Percentiles rank a stretch among this genome's conserved stretches.
These are phyloP conservation scores for Plantago coronopus DNA, from an alignment of 305 asterid genomes.

Conservation along the genomic window DNA sequence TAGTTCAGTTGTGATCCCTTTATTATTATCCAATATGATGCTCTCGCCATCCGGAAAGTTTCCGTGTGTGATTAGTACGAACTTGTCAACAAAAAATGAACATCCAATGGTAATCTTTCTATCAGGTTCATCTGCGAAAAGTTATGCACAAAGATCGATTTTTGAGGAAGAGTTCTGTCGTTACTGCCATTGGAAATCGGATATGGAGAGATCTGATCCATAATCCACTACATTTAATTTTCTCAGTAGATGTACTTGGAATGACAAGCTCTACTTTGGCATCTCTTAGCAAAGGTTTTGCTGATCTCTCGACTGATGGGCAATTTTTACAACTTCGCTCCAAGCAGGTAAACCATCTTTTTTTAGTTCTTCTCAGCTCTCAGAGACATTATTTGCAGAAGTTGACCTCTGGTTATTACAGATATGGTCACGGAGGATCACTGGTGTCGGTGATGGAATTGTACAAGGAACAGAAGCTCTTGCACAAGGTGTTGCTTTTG, in stretches of 20 bases:
- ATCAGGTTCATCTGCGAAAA: conserved; percentile 87
- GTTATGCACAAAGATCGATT: conserved; percentile 81
- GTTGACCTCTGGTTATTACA: conserved; percentile 25
- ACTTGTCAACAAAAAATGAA: conserved; percentile 15
- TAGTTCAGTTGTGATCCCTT: not conserved
- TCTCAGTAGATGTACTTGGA: conserved; percentile 94
- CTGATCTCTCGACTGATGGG: conserved; percentile 98
- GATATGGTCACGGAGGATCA: conserved; percentile 95
- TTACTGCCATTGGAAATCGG: conserved; percentile 74
- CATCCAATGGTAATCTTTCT: conserved; percentile 21
- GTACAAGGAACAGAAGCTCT: conserved; percentile 98
- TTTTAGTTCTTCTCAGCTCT: conserved; percentile 11
- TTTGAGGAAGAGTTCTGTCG: conserved; percentile 76
- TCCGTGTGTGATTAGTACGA: conserved; percentile 3
- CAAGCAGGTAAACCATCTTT: conserved; percentile 57
- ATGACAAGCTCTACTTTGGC: conserved; percentile 98
- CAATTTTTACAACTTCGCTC: conserved; percentile 94
- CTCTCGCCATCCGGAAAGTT: not conserved
- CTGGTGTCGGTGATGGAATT: conserved; percentile 98
- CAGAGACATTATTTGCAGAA: conserved; percentile 21
- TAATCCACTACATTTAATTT: conserved; percentile 85
- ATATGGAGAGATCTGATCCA: conserved; percentile 95
- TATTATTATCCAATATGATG: no score
- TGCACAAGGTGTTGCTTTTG: conserved; percentile 98
- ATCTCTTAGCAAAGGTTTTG: conserved; percentile 96